Conservation (phyloP, 306 rosid species). For the Begonia masoniana region DNA sequence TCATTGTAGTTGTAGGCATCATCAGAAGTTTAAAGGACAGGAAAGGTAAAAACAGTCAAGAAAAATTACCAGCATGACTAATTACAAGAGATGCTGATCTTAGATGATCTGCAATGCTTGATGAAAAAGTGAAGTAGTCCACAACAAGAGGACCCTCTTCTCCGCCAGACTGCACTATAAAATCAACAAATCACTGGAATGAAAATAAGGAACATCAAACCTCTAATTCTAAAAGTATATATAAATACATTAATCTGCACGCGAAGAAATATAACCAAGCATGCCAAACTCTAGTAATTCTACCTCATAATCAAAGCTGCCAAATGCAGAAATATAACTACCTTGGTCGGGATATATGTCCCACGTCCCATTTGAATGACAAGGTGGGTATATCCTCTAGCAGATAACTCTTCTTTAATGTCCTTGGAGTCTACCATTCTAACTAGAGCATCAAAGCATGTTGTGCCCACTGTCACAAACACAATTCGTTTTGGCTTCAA, state of each 20-base stretch:
- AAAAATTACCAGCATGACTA: constrained; percentile 64
- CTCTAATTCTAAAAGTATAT: too few relatives aligned
- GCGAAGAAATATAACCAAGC: too few relatives aligned
- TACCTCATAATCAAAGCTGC: too few relatives aligned
- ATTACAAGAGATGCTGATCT: constrained; percentile 78
- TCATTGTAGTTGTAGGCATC: neutral
- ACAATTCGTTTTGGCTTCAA: too few relatives aligned
- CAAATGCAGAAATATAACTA: constrained; percentile 4
- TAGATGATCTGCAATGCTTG: constrained; percentile 77
- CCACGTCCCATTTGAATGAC: constrained; percentile 82
- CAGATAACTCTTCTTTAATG: constrained; percentile 33
- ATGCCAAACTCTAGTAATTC: too few relatives aligned
- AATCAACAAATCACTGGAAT: too few relatives aligned
- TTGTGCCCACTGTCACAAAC: too few relatives aligned
- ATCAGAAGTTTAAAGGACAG: neutral
- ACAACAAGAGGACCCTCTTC: constrained; percentile 40
- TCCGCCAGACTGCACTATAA: constrained; percentile 43
- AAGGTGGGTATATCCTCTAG: constrained; percentile 65
- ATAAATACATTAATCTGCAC: too few relatives aligned
- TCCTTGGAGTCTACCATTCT: constrained; percentile 28
- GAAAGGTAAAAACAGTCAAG: neutral
- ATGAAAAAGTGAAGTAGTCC: constrained; percentile 72
- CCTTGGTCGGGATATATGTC: constrained; percentile 56
- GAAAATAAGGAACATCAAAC: too few relatives aligned
- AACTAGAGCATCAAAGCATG: too few relatives aligned